Conservation (phyloP, 1,284 basidiomycete genomes). For the Calocybe gambosa region DNA sequence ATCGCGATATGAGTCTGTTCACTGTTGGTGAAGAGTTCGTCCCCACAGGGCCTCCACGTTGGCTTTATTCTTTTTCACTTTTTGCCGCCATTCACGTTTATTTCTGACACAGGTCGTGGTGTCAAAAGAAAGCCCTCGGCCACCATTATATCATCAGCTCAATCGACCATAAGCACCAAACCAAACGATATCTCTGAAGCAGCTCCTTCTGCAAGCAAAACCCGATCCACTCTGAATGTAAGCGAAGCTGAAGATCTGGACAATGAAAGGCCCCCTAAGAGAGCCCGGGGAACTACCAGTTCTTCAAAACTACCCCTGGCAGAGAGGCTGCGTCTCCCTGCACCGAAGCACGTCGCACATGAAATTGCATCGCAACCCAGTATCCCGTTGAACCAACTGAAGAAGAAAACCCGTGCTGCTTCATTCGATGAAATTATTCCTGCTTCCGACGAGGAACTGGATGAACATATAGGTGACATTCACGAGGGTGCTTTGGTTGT, state of each 20-base stretch:
- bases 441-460: slow-evolving; percentile 33
- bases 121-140: slow-evolving; percentile 15
- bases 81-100: background rate
- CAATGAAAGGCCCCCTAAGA: slow-evolving; percentile 21
- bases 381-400: slow-evolving; percentile 5
- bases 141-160: background rate
- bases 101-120: slow-evolving; percentile 16
- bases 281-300: slow-evolving; percentile 14
- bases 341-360: slow-evolving; percentile 3
- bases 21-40: slow-evolving; percentile 47
- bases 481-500: background rate
- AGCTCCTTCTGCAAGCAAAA: slow-evolving; percentile 4
- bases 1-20: slow-evolving; percentile 42
- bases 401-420: slow-evolving; percentile 20
- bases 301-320: background rate
- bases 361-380: background rate
- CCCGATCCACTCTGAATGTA: slow-evolving; percentile 10
- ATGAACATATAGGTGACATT: slow-evolving; percentile 5
- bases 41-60: slow-evolving; percentile 54
- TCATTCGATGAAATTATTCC: slow-evolving; percentile 27
- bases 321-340: background rate
- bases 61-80: slow-evolving; percentile 9
- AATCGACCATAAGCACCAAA: background rate
- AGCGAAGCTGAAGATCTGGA: slow-evolving; percentile 8
- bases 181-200: slow-evolving; percentile 1